Evolutionary conservation across 352 stramenopile species (phyloP).

Genomic region (Peronospora belbahrii): DNA sequence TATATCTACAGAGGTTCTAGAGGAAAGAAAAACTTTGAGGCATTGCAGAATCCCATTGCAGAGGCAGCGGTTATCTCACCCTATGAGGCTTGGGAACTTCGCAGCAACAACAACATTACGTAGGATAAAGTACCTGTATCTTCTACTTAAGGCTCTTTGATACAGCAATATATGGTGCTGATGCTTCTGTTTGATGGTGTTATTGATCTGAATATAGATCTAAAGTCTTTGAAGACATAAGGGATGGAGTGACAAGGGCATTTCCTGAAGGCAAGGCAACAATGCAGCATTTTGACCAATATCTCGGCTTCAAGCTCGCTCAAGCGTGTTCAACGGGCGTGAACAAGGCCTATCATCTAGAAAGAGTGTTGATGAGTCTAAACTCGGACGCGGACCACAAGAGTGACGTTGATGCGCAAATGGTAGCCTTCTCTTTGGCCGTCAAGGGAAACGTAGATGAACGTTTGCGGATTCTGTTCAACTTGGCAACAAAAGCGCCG

Average conservation of each 20-base stretch:
- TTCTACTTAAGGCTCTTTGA: too few species aligned
- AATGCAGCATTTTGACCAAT: constrained; percentile 76
- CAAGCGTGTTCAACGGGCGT: constrained; percentile 48
- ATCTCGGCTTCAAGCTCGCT: constrained; percentile 62
- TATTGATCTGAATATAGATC: constrained; percentile 20
- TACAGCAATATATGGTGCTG: too few species aligned
- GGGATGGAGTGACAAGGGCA: constrained; percentile 35
- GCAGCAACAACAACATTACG: constrained; percentile 75
- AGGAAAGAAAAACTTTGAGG: constrained; percentile 79
- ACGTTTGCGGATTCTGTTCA: constrained; percentile 63
- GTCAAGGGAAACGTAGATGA: constrained; percentile 70
- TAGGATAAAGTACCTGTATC: too few species aligned
- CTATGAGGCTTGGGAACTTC: constrained; percentile 81
- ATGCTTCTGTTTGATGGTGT: background rate
- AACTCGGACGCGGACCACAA: constrained; percentile 46
- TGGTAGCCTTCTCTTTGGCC: constrained; percentile 79
- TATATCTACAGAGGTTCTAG: constrained; percentile 70
- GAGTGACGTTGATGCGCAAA: constrained; percentile 54
- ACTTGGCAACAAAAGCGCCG: constrained; percentile 42
- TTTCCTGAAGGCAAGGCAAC: constrained; percentile 59
- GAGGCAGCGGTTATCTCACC: constrained; percentile 71
- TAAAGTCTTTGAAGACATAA: constrained; percentile 43
- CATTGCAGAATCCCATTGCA: constrained; percentile 58
- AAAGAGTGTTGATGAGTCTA: constrained; percentile 68
- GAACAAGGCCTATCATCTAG: constrained; percentile 65